A percentile compares a stretch with the other conserved stretches of the same genome.
Evolutionary conservation across 768 basidiomycete species (phyloP).

Genomic region (Mycena amicta): DNA sequence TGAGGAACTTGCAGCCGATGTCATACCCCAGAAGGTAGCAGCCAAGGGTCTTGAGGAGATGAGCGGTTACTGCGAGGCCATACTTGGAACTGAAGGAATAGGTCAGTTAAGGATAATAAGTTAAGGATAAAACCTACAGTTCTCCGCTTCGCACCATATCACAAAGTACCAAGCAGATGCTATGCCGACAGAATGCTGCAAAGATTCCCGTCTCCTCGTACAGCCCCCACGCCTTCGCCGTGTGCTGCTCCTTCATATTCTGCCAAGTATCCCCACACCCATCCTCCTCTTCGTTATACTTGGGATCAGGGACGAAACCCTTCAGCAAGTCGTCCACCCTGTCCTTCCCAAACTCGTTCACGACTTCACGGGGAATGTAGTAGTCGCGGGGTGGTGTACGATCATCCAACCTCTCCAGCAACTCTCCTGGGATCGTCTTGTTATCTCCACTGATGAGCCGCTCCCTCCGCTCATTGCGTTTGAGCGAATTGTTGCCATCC

Average conservation of each 20-base stretch:
- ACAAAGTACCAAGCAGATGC: conserved; percentile 28
- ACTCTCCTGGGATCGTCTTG: conserved; percentile 23
- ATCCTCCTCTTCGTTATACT: conserved; percentile 37
- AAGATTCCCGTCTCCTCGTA: conserved; percentile 43
- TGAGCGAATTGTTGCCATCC: conserved; percentile 37
- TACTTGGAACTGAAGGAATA: conserved; percentile 5
- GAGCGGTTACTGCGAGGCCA: conserved; percentile 1
- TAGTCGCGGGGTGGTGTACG: conserved; percentile 12
- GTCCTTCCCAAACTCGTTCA: conserved; percentile 8
- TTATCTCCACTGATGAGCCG: conserved; percentile 6
- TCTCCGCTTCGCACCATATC: conserved; percentile 40
- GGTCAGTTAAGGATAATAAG: not conserved
- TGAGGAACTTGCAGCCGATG: conserved; percentile 19
- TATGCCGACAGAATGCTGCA: conserved; percentile 35
- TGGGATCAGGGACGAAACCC: not conserved
- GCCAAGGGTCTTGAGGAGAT: not conserved
- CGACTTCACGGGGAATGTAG: conserved; percentile 3
- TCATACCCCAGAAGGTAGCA: conserved; percentile 7
- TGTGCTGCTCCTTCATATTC: conserved; percentile 25
- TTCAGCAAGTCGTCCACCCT: conserved; percentile 3
- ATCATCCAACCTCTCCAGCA: conserved; percentile 34
- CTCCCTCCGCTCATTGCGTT: conserved; percentile 25
- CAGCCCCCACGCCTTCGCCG: conserved; percentile 33
- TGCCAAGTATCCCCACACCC: conserved; percentile 10
- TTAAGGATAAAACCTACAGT: conserved; percentile 30